phyloP scores from a whole-genome alignment of 2,329 filamentous ascomycete genomes.

The Cordyceps cicadae region DNA sequence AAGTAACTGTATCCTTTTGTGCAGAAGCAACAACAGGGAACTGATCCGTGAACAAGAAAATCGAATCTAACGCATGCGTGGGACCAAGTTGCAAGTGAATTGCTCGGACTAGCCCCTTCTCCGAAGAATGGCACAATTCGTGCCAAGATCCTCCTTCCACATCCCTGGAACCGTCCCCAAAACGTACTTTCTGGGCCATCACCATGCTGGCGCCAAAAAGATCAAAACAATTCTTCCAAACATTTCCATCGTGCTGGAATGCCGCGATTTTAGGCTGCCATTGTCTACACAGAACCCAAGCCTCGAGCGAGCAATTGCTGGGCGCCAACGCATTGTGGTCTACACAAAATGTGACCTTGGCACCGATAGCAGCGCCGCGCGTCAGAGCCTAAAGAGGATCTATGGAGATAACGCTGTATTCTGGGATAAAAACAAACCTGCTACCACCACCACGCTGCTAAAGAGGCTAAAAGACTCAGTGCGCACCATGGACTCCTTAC shows the following conservation, averaged over 20 bases:
- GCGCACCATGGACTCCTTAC: constrained; percentile 45
- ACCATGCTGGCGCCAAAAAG: constrained; percentile 68
- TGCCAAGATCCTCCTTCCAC: constrained; percentile 66
- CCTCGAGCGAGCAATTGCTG: constrained; percentile 70
- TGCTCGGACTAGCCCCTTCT: neutral
- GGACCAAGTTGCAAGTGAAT: too few relatives aligned
- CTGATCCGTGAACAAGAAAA: neutral
- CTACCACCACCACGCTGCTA: constrained; percentile 32
- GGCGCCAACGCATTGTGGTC: constrained; percentile 68
- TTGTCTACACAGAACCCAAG: constrained; percentile 83
- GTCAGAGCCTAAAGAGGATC: constrained; percentile 24
- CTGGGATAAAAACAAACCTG: constrained; percentile 31
- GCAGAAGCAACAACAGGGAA: neutral
- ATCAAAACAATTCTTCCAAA: constrained; percentile 75
- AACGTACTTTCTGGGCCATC: constrained; percentile 93
- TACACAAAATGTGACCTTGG: constrained; percentile 87
- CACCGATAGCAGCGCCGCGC: constrained; percentile 23
- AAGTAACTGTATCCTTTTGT: neutral
- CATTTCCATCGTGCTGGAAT: constrained; percentile 87
- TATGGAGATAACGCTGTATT: constrained; percentile 32
- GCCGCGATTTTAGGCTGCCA: constrained; percentile 85
- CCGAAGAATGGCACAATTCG: constrained; percentile 41
- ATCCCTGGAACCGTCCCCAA: constrained; percentile 66
- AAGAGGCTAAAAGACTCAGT: constrained; percentile 26
- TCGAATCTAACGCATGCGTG: neutral